Conservation (phyloP, 2,329 filamentous ascomycete species). For the Alternaria arborescens region DNA sequence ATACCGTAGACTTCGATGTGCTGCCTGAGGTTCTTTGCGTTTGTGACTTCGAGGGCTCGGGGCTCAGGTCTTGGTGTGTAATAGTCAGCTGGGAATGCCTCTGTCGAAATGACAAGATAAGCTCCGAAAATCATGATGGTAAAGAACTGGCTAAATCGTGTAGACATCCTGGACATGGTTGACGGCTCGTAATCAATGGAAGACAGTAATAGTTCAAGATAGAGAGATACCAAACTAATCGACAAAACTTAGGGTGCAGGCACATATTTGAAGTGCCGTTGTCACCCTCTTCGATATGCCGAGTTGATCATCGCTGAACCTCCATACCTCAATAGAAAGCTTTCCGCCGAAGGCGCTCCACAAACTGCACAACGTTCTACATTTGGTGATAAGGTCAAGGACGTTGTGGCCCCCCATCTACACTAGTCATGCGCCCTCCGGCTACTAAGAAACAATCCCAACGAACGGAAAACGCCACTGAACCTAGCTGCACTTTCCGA, state of each 20-base stretch:
- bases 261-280: not conserved
- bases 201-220: not conserved
- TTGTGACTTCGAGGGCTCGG: slow-evolving; percentile 2
- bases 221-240: not conserved
- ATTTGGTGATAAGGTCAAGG: not conserved
- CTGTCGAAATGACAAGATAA: not conserved
- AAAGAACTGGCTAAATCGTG: not conserved
- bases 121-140: not conserved
- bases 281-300: not conserved
- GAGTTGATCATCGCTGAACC: not conserved
- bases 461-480: slow-evolving; percentile 9
- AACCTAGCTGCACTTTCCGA: not conserved
- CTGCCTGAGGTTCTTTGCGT: slow-evolving; percentile 6
- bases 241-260: not conserved
- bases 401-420: not conserved
- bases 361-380: slow-evolving; percentile 1
- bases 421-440: not conserved
- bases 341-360: not conserved
- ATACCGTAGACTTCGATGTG: slow-evolving; percentile 15
- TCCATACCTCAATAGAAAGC: not conserved
- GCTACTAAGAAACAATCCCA: not conserved
- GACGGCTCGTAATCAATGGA: not conserved
- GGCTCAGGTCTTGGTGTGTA: not conserved
- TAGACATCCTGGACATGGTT: not conserved
- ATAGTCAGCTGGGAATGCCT: not conserved